Evolutionary conservation across 148 eudicot species (phyloP).

Genomic region (Rhododendron simsii): DNA sequence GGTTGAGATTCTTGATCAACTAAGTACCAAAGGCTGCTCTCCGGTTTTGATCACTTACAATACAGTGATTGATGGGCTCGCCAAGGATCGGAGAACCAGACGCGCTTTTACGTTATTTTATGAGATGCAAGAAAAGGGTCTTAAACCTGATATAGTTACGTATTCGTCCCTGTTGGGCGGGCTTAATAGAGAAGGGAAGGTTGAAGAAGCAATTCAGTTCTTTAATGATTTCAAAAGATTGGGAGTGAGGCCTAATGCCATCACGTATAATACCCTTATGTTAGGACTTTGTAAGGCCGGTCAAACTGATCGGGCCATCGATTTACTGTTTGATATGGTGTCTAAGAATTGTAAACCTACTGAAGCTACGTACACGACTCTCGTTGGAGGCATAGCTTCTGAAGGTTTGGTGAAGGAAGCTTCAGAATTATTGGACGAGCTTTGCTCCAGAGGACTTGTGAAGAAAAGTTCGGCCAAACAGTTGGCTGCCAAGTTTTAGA

Average conservation of each 20-base stretch:
- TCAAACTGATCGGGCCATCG: slow-evolving; percentile 53
- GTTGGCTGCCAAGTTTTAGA: slow-evolving; percentile 31
- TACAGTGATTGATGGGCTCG: slow-evolving; percentile 53
- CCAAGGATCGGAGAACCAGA: slow-evolving; percentile 46
- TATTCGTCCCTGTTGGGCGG: slow-evolving; percentile 51
- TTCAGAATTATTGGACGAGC: slow-evolving; percentile 38
- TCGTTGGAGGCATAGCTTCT: slow-evolving; percentile 50
- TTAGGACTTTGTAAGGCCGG: slow-evolving; percentile 58
- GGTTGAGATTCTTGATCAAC: slow-evolving; percentile 50
- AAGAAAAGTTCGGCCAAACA: slow-evolving; percentile 49
- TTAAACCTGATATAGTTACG: slow-evolving; percentile 51
- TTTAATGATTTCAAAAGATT: slow-evolving; percentile 45
- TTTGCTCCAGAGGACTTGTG: slow-evolving; percentile 50
- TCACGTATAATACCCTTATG: slow-evolving; percentile 50
- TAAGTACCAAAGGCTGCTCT: slow-evolving; percentile 53
- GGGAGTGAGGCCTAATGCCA: slow-evolving; percentile 47
- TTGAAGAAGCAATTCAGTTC: slow-evolving; percentile 43
- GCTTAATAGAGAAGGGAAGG: slow-evolving; percentile 56
- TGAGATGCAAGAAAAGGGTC: slow-evolving; percentile 52
- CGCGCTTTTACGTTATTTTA: slow-evolving; percentile 39
- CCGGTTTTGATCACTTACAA: slow-evolving; percentile 66
- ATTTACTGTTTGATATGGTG: slow-evolving; percentile 50
- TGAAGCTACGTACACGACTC: slow-evolving; percentile 50
- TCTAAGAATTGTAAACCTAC: slow-evolving; percentile 55
- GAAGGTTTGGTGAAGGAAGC: slow-evolving; percentile 58